A percentile compares a stretch with the other conserved stretches of the same genome.
These are phyloP conservation scores for Podospora conica DNA, from an alignment of 495 filamentous ascomycete species.

Conservation along the genomic window DNA sequence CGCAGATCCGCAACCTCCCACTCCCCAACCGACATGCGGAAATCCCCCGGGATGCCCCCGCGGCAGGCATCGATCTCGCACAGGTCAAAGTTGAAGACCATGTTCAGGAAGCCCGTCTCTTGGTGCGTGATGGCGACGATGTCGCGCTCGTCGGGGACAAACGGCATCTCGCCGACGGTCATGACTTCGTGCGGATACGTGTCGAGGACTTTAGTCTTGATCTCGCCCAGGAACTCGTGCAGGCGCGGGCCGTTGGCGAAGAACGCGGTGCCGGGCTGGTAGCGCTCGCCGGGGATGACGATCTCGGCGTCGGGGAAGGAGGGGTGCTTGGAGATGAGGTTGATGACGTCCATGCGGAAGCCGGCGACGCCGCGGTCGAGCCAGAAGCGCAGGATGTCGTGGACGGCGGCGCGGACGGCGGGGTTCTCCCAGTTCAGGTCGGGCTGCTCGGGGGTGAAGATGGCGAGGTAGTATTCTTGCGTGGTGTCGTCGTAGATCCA, in stretches of 20 bases:
- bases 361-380: conserved; percentile 57
- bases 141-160: background rate
- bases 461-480: conserved; percentile 60
- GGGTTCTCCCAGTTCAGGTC: conserved; percentile 68
- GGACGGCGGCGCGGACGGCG: conserved; percentile 52
- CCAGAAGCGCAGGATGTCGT: conserved; percentile 61
- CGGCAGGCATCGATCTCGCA: conserved; percentile 49
- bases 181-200: background rate
- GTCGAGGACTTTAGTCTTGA: conserved; percentile 19
- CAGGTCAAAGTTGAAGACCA: conserved; percentile 57
- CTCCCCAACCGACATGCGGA: conserved; percentile 34
- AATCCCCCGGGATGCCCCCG: conserved; percentile 43
- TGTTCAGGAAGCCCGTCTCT: conserved; percentile 22
- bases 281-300: conserved; percentile 27
- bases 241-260: conserved; percentile 57
- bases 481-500: conserved; percentile 58
- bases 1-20: conserved; percentile 44
- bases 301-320: conserved; percentile 54
- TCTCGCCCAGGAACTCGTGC: conserved; percentile 54
- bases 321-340: conserved; percentile 57
- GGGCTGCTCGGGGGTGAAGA: conserved; percentile 55
- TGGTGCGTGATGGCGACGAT: background rate
- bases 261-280: conserved; percentile 41
- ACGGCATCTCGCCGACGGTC: conserved; percentile 7
- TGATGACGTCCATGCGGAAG: conserved; percentile 63